Percentiles rank a stretch among this genome's conserved stretches.
phyloP scores from a whole-genome alignment of 495 filamentous ascomycete species.

The Glutinoglossum americanum region DNA sequence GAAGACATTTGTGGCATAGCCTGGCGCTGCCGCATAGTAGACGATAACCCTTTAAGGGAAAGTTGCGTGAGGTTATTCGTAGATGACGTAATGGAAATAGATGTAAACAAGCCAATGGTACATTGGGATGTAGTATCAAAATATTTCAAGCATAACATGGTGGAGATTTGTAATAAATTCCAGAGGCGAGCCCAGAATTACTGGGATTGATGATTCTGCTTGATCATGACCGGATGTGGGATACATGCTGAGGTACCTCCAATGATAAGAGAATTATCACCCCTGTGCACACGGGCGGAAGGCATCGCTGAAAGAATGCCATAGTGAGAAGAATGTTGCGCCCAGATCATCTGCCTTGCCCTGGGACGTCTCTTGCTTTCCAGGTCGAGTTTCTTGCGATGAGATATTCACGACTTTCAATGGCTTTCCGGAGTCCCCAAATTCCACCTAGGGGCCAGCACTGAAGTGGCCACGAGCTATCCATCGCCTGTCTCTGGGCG shows the following conservation, averaged over 20 bases:
- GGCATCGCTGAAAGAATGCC: background rate
- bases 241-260: background rate
- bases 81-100: too few species aligned
- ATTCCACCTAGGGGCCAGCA: constrained; percentile 30
- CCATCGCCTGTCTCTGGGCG: constrained; percentile 1
- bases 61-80: too few species aligned
- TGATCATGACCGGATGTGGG: background rate
- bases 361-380: constrained; percentile 12
- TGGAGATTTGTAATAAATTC: background rate
- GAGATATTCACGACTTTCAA: constrained; percentile 31
- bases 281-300: background rate
- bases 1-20: too few species aligned
- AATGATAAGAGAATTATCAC: background rate
- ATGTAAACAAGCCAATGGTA: too few species aligned
- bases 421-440: constrained; percentile 32
- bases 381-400: constrained; percentile 28
- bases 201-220: background rate
- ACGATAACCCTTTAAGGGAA: too few species aligned
- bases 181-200: background rate
- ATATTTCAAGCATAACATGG: too few species aligned
- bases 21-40: too few species aligned
- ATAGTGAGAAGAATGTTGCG: background rate
- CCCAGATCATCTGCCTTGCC: background rate
- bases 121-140: too few species aligned
- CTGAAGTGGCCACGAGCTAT: constrained; percentile 12